Conservation (phyloP, 2,329 filamentous ascomycete species). For the Colletotrichum sp. region DNA sequence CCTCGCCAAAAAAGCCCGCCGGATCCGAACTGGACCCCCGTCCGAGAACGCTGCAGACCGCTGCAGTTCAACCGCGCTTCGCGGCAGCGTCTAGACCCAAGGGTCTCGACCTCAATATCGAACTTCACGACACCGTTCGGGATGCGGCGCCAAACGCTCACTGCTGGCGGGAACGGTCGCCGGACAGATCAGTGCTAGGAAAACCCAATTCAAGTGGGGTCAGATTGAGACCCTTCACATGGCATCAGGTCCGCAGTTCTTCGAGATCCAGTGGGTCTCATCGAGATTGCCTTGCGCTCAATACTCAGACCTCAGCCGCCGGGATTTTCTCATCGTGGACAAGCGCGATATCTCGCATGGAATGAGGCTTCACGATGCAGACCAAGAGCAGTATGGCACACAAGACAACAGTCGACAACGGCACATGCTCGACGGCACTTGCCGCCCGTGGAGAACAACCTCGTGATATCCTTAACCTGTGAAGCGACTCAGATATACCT, state of each 20-base stretch:
- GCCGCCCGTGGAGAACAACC: background rate
- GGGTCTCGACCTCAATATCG: background rate
- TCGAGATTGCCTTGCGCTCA: background rate
- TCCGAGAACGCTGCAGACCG: background rate
- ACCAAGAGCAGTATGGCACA: background rate
- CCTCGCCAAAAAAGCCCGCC: background rate
- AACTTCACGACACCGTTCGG: background rate
- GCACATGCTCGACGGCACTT: background rate
- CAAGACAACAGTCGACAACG: background rate
- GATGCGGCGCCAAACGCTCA: background rate
- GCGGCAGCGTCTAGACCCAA: background rate
- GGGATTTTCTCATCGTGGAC: background rate
- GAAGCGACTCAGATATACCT: background rate
- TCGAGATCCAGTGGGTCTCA: background rate
- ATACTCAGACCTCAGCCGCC: background rate
- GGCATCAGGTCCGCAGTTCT: background rate
- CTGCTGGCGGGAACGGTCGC: background rate
- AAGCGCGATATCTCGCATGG: background rate
- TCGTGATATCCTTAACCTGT: background rate
- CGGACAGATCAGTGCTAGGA: background rate
- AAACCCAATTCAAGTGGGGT: background rate
- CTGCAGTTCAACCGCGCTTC: background rate
- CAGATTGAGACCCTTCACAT: background rate
- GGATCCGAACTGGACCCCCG: slow-evolving; percentile 2
- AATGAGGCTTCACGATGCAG: background rate